A percentile compares a stretch with the other conserved stretches of the same genome.
These are phyloP conservation scores for Saturnispora saitoi DNA, from an alignment of 805 yeast species.

Conservation along the genomic window DNA sequence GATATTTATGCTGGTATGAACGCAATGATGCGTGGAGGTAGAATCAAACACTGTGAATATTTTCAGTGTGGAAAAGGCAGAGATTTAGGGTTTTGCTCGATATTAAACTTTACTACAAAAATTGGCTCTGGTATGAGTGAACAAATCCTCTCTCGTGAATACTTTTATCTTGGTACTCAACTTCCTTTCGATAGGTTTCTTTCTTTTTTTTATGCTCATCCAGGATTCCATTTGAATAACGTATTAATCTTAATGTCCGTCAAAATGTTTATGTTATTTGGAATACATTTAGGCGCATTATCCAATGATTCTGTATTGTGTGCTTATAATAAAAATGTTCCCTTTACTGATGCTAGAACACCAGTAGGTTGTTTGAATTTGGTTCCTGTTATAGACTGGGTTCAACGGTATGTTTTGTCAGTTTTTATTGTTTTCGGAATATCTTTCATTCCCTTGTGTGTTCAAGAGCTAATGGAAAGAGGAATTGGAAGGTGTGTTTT, in stretches of 20 bases:
- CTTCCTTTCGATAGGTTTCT: slow-evolving; percentile 73
- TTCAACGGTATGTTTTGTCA: slow-evolving; percentile 70
- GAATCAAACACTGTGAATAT: slow-evolving; percentile 81
- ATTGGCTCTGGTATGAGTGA: slow-evolving; percentile 95
- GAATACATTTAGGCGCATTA: slow-evolving; percentile 59
- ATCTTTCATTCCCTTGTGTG: slow-evolving; percentile 68
- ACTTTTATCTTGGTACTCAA: slow-evolving; percentile 73
- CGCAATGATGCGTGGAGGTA: slow-evolving; percentile 75
- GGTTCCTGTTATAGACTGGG: slow-evolving; percentile 42
- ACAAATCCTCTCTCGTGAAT: slow-evolving; percentile 78
- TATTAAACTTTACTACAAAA: slow-evolving; percentile 76
- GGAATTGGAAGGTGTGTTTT: slow-evolving; percentile 69
- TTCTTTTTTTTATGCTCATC: slow-evolving; percentile 78
- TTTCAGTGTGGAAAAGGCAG: slow-evolving; percentile 89
- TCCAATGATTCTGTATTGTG: slow-evolving; percentile 50
- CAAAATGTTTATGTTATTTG: slow-evolving; percentile 61
- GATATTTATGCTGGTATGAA: slow-evolving; percentile 87
- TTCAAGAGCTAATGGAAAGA: slow-evolving; percentile 75
- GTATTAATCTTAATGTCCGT: slow-evolving; percentile 68
- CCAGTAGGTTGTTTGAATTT: too few relatives aligned
- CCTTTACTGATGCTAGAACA: too few relatives aligned
- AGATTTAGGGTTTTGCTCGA: slow-evolving; percentile 81
- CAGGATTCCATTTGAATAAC: slow-evolving; percentile 80
- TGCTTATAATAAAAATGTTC: too few relatives aligned
- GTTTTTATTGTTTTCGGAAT: slow-evolving; percentile 76